A percentile compares a stretch with the other conserved stretches of the same genome.
phyloP scores from a whole-genome alignment of 2,329 filamentous ascomycete species.

The Epichloe hybrida region DNA sequence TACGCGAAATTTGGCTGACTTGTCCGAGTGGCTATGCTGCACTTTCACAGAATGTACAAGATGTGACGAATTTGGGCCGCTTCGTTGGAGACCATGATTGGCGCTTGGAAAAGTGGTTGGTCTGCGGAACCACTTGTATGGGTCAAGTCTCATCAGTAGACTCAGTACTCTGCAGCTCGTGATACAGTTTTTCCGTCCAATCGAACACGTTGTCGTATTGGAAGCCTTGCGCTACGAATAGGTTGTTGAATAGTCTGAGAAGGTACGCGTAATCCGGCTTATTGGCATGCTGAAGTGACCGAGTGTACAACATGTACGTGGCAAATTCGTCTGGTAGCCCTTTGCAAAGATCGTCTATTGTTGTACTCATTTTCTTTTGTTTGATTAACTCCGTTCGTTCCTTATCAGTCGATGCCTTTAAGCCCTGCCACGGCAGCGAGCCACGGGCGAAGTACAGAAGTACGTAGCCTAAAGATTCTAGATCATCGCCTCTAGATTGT shows the following conservation, averaged over 20 bases:
- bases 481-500: not conserved
- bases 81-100: no score
- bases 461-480: constrained; percentile 3
- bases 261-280: constrained; percentile 64
- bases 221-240: constrained; percentile 59
- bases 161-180: constrained; percentile 1
- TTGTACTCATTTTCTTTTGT: constrained; percentile 29
- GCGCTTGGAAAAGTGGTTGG: no score
- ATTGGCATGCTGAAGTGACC: constrained; percentile 38
- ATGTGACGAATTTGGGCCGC: no score
- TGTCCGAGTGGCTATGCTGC: no score
- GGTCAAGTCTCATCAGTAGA: no score
- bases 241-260: constrained; percentile 60
- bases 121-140: no score
- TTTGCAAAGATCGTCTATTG: constrained; percentile 58
- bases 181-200: constrained; percentile 39
- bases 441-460: not conserved
- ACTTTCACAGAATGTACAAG: no score
- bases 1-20: no score
- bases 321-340: constrained; percentile 64
- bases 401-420: constrained; percentile 30
- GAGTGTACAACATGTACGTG: constrained; percentile 64
- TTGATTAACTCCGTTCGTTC: constrained; percentile 38
- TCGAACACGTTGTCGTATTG: constrained; percentile 69
- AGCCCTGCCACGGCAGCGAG: not conserved